Base-by-base conservation (phyloP, 2,329 filamentous ascomycete species). In the Bertia moriformis region DNA sequence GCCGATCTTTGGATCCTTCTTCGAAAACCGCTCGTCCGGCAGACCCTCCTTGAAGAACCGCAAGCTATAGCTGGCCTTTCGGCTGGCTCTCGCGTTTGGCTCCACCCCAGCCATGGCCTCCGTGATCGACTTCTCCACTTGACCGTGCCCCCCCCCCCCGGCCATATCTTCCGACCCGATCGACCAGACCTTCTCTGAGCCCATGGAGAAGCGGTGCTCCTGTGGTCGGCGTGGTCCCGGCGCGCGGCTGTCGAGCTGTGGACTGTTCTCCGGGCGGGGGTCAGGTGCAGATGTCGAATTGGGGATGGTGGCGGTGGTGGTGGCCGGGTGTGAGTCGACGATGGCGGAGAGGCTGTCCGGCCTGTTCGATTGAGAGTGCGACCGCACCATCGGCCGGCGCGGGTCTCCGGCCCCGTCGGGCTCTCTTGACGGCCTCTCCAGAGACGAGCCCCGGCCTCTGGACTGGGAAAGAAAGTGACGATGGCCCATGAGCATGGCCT, bases 1-100 rank as follows among this genome's bases (percentile, higher is more conserved):
- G 22, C 22, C 22, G 22, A 7, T n/a, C 7, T 27, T 7, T 27
- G 7, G 22, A 10, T 7, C 22, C 22, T 27, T 2, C 76, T 66
- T 42, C 81, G 58, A 45, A 73, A 78, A 53, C 80, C 75, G 48
- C 74, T 80, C 29, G 76, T 70, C 54, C 80, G 81, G 46, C 76
- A 70, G 49, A 42, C 73, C 74, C 44, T 76, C 72, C 48, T 75
- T 75, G 57, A 79, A 80, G 4, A 80, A 57, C 12, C 75, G 71
- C 39, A 80, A 57, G 48, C 74, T 76, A 49, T 79, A 74, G 49
- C 73, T 78, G 32, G 75, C 72, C 54, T 80, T 80, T 41, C 75
- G 66, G 51, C 73, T 78, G 43, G 75, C 83, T 39, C 76, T 70
- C 36, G 70, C 69, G 48, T 71, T 77, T 32, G 65, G 72, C 48